A percentile compares a stretch with the other conserved stretches of the same genome.
Evolutionary conservation across 305 asterid species (phyloP).

Genomic region (Stenogyne calaminthoides): DNA sequence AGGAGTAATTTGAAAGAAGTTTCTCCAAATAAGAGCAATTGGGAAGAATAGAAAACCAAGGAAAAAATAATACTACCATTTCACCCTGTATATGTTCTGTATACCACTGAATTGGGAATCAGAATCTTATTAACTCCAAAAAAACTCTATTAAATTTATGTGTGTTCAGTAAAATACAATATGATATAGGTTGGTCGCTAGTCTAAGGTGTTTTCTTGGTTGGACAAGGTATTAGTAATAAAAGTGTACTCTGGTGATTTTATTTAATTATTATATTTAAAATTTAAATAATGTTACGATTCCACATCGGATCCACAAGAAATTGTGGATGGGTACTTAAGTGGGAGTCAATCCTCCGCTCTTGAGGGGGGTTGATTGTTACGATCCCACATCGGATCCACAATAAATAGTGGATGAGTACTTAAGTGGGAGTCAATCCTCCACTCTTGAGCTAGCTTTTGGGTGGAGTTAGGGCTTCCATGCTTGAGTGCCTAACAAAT

Average conservation of each 20-base stretch:
- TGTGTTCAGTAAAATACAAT: constrained; percentile 2
- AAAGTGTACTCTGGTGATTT: not conserved
- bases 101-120: not conserved
- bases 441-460: too few relatives aligned
- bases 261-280: not conserved
- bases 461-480: too few relatives aligned
- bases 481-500: too few relatives aligned
- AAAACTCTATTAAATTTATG: not conserved
- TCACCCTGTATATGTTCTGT: not conserved
- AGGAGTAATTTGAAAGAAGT: not conserved
- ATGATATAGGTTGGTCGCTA: not conserved
- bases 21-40: not conserved
- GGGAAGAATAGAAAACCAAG: not conserved
- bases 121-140: not conserved
- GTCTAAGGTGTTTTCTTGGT: not conserved
- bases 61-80: not conserved
- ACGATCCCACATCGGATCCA: too few relatives aligned
- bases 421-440: too few relatives aligned
- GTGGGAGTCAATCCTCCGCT: too few relatives aligned
- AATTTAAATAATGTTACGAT: too few relatives aligned
- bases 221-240: not conserved
- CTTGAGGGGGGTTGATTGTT: too few relatives aligned
- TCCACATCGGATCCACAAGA: too few relatives aligned
- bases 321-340: too few relatives aligned
- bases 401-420: too few relatives aligned